These are phyloP conservation scores for Leccinum pallidistipes DNA, from an alignment of 1,284 basidiomycete species.

Conservation along the genomic window DNA sequence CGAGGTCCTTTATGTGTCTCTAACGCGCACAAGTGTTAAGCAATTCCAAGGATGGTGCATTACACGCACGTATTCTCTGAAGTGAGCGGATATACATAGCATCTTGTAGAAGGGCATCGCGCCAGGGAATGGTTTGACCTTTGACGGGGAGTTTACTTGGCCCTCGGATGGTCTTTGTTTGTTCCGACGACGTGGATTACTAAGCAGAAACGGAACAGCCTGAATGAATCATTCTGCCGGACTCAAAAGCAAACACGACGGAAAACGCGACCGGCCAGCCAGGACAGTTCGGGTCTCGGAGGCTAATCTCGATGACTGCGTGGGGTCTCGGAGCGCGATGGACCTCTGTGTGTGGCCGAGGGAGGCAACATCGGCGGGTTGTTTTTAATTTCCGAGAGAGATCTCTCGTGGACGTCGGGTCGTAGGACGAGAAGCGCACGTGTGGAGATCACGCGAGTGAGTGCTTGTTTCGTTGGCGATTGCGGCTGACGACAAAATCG, in stretches of 20 bases:
- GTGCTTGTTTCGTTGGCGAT: slow-evolving; percentile 9
- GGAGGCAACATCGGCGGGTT: slow-evolving; percentile 12
- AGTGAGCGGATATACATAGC: slow-evolving; percentile 75
- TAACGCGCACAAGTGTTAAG: slow-evolving; percentile 32
- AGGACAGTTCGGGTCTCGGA: neutral
- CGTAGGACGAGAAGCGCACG: slow-evolving; percentile 6
- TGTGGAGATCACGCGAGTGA: neutral
- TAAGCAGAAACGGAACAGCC: slow-evolving; percentile 9
- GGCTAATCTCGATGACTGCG: neutral
- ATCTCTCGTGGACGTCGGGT: slow-evolving; percentile 6
- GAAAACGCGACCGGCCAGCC: neutral
- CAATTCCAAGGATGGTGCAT: neutral
- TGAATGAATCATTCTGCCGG: neutral
- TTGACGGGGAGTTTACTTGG: neutral
- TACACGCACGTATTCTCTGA: slow-evolving; percentile 63
- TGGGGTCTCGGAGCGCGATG: neutral
- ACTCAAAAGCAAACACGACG: neutral
- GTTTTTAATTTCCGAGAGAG: slow-evolving; percentile 32
- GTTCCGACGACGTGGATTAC: slow-evolving; percentile 2
- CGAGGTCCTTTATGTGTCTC: slow-evolving; percentile 77
- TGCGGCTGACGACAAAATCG: slow-evolving; percentile 22
- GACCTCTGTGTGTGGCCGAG: neutral
- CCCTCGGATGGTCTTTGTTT: slow-evolving; percentile 3
- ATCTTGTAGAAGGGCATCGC: slow-evolving; percentile 82
- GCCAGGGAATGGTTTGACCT: neutral